Evolutionary conservation across 805 yeast genomes (phyloP).

Genomic region (Candida odintsovae): DNA sequence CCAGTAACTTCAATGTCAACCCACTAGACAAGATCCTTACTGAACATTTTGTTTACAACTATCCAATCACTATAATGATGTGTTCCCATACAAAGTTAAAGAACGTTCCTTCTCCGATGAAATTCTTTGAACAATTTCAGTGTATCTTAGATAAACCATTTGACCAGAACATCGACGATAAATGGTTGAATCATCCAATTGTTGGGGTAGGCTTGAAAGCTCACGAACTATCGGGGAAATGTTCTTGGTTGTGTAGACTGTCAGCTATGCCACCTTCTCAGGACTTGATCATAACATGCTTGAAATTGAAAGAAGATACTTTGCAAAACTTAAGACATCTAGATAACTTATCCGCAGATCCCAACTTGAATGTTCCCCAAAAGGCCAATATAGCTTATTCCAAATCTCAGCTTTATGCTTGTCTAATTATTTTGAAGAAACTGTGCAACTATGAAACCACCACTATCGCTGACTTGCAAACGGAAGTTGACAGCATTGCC

Average conservation of each 20-base stretch:
- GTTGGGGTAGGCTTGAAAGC: slow-evolving; percentile 16
- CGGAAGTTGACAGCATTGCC: slow-evolving; percentile 10
- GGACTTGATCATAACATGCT: slow-evolving; percentile 6
- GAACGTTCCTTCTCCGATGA: slow-evolving; percentile 21
- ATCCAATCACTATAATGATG: slow-evolving; percentile 20
- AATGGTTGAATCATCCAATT: slow-evolving; percentile 22
- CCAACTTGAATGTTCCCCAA: slow-evolving; percentile 5
- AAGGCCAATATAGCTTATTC: slow-evolving; percentile 13
- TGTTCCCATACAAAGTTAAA: slow-evolving; percentile 20
- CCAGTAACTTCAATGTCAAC: slow-evolving; percentile 1
- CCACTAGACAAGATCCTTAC: slow-evolving; percentile 18
- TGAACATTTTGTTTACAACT: slow-evolving; percentile 22
- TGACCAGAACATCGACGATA: slow-evolving; percentile 5
- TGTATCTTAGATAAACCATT: slow-evolving; percentile 10
- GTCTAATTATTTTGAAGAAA: slow-evolving; percentile 14
- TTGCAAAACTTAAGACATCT: not conserved
- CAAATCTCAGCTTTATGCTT: slow-evolving; percentile 12
- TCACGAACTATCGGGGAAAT: slow-evolving; percentile 17
- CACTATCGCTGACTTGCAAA: slow-evolving; percentile 9
- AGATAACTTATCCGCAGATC: not conserved
- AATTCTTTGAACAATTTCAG: slow-evolving; percentile 20
- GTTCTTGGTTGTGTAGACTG: slow-evolving; percentile 20
- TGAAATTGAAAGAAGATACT: slow-evolving; percentile 7
- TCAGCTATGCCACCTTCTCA: slow-evolving; percentile 10
- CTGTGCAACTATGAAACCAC: slow-evolving; percentile 9